Percentiles rank a stretch among this genome's conserved stretches.
Conservation (phyloP, 306 rosid genomes). For the Cucumis hystrix region DNA sequence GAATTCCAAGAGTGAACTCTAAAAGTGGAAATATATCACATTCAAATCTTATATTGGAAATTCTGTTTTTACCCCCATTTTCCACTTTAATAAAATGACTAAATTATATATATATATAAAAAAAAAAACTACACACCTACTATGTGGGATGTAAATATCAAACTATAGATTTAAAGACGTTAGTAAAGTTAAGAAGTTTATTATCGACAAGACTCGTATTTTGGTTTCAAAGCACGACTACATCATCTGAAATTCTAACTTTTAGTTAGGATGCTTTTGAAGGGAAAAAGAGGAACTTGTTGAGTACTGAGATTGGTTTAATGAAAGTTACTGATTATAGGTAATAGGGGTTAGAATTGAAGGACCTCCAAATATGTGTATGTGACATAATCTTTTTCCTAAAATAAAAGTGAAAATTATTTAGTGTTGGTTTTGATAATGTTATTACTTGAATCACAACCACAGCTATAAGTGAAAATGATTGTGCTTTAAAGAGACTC, state of each 20-base stretch:
- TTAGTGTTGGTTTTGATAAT: background rate
- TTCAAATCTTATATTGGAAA: background rate
- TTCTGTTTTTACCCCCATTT: background rate
- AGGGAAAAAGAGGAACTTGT: no score
- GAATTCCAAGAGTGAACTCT: background rate
- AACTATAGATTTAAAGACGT: no score
- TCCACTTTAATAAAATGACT: background rate
- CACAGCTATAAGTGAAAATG: background rate
- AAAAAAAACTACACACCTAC: no score
- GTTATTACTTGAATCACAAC: background rate
- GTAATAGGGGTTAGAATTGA: background rate
- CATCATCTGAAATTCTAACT: no score
- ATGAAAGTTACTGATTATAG: background rate
- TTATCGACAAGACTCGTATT: no score
- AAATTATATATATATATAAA: no score
- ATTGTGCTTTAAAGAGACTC: background rate
- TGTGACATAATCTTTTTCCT: background rate
- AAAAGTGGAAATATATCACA: background rate
- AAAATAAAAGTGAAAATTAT: background rate
- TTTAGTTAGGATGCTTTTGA: no score
- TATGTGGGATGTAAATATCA: no score
- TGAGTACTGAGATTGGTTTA: no score
- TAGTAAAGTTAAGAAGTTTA: no score
- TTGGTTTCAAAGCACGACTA: no score
- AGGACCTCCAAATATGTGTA: background rate